Conservation (phyloP, 768 basidiomycete genomes). For the Xanthoconium stramineum region DNA sequence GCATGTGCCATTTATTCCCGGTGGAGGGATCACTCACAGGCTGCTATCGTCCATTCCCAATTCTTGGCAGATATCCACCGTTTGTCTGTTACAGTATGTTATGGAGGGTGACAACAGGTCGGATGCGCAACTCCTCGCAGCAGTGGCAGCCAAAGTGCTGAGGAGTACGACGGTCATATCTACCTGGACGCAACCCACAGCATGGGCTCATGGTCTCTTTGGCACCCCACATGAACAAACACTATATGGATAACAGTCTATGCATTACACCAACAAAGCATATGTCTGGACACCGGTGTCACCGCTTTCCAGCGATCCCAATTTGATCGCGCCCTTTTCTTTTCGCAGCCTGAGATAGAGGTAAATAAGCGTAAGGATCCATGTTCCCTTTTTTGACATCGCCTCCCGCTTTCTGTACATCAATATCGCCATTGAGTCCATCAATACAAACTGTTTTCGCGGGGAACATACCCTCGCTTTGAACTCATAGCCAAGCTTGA, state of each 20-base stretch:
- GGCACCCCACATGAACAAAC: slow-evolving; percentile 72
- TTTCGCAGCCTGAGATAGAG: slow-evolving; percentile 81
- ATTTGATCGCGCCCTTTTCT: slow-evolving; percentile 45
- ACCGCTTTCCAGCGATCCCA: slow-evolving; percentile 65
- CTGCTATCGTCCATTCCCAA: slow-evolving; percentile 56
- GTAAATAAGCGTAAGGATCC: slow-evolving; percentile 91
- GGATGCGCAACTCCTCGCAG: slow-evolving; percentile 65
- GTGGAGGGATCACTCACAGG: slow-evolving; percentile 69
- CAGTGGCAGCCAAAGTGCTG: slow-evolving; percentile 48
- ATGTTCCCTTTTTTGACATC: slow-evolving; percentile 85
- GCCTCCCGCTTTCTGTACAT: slow-evolving; percentile 82
- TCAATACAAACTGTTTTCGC: neutral
- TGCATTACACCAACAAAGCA: neutral
- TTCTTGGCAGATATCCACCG: slow-evolving; percentile 51
- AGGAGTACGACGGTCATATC: slow-evolving; percentile 30
- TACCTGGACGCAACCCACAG: slow-evolving; percentile 59
- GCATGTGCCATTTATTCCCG: slow-evolving; percentile 70
- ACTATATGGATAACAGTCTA: slow-evolving; percentile 53
- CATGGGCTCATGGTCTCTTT: slow-evolving; percentile 62
- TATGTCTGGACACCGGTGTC: slow-evolving; percentile 15
- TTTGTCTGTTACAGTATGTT: slow-evolving; percentile 67
- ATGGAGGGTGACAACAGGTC: slow-evolving; percentile 79
- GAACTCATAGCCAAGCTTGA: slow-evolving; percentile 80
- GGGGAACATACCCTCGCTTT: slow-evolving; percentile 78
- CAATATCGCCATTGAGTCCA: slow-evolving; percentile 4